Conservation (phyloP, 257 asterid species). For the Solanum clarkiae region DNA sequence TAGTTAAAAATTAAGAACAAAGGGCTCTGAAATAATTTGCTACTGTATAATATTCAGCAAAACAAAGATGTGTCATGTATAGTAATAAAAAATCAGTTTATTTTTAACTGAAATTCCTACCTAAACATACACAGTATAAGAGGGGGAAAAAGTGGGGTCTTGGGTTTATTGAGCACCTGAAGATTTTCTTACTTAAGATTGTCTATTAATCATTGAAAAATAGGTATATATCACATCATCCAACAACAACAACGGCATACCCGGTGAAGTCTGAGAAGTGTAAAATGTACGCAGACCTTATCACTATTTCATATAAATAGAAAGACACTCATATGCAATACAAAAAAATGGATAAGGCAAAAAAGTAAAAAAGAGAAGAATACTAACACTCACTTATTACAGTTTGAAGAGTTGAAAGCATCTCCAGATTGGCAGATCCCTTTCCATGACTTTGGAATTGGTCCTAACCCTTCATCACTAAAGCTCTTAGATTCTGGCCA, state of each 20-base stretch:
- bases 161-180: neutral
- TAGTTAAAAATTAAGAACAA: too few relatives aligned
- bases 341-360: neutral
- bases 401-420: slow-evolving; percentile 52
- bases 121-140: neutral
- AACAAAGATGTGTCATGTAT: too few relatives aligned
- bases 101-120: neutral
- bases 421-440: slow-evolving; percentile 79
- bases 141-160: too few relatives aligned
- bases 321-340: too few relatives aligned
- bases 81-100: neutral
- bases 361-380: neutral
- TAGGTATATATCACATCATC: neutral
- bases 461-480: slow-evolving; percentile 50
- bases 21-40: neutral
- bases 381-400: slow-evolving; percentile 48
- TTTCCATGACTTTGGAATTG: slow-evolving; percentile 65
- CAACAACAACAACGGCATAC: too few relatives aligned
- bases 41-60: neutral
- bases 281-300: too few relatives aligned
- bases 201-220: neutral
- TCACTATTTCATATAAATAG: too few relatives aligned
- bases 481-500: slow-evolving; percentile 95
- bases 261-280: too few relatives aligned
- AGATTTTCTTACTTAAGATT: neutral